These are phyloP conservation scores for Leishmania arabica DNA, from an alignment of 208 protist genomes.

Conservation along the genomic window DNA sequence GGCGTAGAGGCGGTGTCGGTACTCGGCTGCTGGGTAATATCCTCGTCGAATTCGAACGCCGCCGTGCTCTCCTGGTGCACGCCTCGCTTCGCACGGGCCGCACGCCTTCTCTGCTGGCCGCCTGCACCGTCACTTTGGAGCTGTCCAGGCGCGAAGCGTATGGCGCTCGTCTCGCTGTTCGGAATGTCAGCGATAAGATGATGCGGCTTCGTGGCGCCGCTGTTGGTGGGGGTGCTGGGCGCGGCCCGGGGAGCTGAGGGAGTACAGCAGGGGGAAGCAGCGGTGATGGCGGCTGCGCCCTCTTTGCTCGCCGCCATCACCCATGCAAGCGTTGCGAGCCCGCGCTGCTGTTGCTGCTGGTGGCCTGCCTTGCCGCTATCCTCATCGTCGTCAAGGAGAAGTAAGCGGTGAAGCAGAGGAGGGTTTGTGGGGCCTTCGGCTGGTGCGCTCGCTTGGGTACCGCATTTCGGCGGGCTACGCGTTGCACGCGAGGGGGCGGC, in stretches of 20 bases:
- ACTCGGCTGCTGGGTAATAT: background rate
- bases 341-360: background rate
- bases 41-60: background rate
- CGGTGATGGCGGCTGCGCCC: background rate
- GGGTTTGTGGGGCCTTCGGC: background rate
- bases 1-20: background rate
- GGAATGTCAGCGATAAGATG: background rate
- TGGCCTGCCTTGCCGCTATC: background rate
- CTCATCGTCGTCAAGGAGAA: conserved; percentile 2
- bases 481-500: background rate
- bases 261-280: background rate
- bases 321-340: background rate
- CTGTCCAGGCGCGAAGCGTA: background rate
- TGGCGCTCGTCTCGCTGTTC: background rate
- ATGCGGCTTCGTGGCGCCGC: background rate
- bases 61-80: background rate
- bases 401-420: background rate
- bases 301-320: background rate
- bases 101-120: background rate
- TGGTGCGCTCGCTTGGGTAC: background rate
- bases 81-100: background rate
- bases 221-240: background rate
- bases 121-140: background rate
- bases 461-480: background rate
- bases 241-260: background rate